These are phyloP conservation scores for Pseudogymnoascus sp. DNA, from an alignment of 2,329 filamentous ascomycete genomes.

Conservation along the genomic window DNA sequence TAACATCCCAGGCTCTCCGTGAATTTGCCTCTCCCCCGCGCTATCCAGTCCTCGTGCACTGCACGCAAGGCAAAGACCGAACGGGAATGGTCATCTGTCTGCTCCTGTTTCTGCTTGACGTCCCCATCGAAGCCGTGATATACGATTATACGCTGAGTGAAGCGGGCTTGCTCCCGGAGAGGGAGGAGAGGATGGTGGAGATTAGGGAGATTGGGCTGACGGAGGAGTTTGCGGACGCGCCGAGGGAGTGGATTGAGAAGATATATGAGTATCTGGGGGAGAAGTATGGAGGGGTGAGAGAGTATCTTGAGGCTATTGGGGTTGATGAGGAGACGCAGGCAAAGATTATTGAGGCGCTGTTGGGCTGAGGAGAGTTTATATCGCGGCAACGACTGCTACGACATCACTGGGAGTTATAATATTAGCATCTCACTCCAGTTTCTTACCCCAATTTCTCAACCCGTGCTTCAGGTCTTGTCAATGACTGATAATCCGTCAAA, in stretches of 20 bases:
- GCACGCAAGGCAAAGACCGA: slow-evolving; percentile 84
- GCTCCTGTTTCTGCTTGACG: slow-evolving; percentile 54
- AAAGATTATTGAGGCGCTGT: slow-evolving; percentile 14
- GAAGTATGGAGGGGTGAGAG: slow-evolving; percentile 58
- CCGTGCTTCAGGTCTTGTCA: background rate
- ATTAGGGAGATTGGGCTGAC: slow-evolving; percentile 64
- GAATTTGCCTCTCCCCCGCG: slow-evolving; percentile 40
- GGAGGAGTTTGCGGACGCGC: slow-evolving; percentile 65
- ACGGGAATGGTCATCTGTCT: slow-evolving; percentile 67
- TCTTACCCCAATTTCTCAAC: background rate
- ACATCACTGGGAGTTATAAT: too few relatives aligned
- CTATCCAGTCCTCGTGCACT: slow-evolving; percentile 68
- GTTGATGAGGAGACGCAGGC: slow-evolving; percentile 34
- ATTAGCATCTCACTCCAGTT: background rate
- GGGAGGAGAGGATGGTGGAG: slow-evolving; percentile 58
- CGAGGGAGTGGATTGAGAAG: slow-evolving; percentile 53
- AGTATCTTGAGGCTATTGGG: slow-evolving; percentile 59
- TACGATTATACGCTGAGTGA: slow-evolving; percentile 66
- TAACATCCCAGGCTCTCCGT: slow-evolving; percentile 36
- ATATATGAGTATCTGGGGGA: slow-evolving; percentile 51
- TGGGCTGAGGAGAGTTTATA: background rate
- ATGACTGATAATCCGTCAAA: background rate
- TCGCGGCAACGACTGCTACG: too few relatives aligned
- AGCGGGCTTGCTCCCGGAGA: slow-evolving; percentile 53
- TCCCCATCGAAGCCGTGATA: slow-evolving; percentile 54